Conservation (phyloP, 176 grass and related monocot genomes). For the Rhynchospora pubera region DNA sequence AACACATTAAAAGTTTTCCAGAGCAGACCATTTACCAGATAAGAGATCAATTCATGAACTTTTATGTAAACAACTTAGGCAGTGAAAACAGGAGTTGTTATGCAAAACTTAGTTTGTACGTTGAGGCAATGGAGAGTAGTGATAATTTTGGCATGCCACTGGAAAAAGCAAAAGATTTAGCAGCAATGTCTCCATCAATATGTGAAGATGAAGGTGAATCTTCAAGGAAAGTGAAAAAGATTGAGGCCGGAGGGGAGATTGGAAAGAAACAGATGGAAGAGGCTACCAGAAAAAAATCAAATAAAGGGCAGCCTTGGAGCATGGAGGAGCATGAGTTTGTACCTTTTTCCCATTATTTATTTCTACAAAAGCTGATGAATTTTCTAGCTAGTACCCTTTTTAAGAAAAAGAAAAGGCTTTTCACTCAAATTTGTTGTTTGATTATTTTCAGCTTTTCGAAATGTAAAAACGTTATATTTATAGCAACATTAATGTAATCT, state of each 20-base stretch:
- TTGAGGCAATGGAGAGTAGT: not conserved
- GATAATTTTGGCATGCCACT: not conserved
- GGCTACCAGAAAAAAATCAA: not conserved
- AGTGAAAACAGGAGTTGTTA: not conserved
- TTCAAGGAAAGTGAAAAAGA: not conserved
- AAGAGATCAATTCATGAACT: slow-evolving; percentile 16
- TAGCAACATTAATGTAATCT: not conserved
- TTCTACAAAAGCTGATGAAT: not conserved
- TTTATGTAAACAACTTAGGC: slow-evolving; percentile 2
- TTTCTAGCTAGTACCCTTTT: not conserved
- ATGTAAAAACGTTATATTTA: not conserved
- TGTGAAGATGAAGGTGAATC: slow-evolving; percentile 1
- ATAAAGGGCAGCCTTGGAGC: slow-evolving; percentile 29
- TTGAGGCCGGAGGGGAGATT: not conserved
- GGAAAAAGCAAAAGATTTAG: not conserved
- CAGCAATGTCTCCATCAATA: not conserved
- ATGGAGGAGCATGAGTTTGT: slow-evolving; percentile 36
- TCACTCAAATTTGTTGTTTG: not conserved
- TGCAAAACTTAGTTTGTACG: not conserved
- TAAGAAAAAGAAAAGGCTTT: not conserved
- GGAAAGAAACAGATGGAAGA: not conserved
- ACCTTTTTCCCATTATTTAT: not conserved
- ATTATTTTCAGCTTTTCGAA: not conserved
- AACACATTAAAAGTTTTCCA: slow-evolving; percentile 4
- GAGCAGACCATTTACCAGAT: slow-evolving; percentile 26